phyloP scores from a whole-genome alignment of 1,284 basidiomycete species.

The Lentinula novae-zelandiae region DNA sequence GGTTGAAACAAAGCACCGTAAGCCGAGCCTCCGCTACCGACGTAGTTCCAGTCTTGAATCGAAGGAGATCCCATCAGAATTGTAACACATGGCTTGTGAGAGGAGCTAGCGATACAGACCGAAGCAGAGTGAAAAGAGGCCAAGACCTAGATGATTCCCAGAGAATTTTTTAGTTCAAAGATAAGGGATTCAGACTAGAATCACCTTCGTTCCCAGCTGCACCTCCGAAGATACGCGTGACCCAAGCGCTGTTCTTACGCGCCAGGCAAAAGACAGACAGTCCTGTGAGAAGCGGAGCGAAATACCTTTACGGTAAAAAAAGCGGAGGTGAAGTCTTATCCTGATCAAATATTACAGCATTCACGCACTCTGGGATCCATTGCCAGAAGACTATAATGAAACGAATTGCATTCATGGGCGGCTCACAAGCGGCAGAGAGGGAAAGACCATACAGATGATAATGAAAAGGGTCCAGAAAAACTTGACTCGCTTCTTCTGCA shows the following conservation, averaged over 20 bases:
- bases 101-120: not conserved
- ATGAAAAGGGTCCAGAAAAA: conserved; percentile 44
- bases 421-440: not conserved
- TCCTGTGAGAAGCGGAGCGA: conserved; percentile 42
- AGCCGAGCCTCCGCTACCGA: conserved; percentile 41
- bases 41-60: conserved; percentile 48
- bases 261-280: conserved; percentile 58
- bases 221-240: conserved; percentile 55
- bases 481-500: conserved; percentile 32
- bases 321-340: not conserved
- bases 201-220: conserved; percentile 42
- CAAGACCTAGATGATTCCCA: conserved; percentile 7
- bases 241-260: conserved; percentile 45
- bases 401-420: not conserved
- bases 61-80: not conserved
- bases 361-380: conserved; percentile 33
- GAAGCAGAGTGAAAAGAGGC: conserved; percentile 39
- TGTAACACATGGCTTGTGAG: not conserved
- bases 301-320: conserved; percentile 12
- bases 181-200: not conserved
- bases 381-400: conserved; percentile 35
- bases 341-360: not conserved
- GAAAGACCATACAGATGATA: conserved; percentile 27
- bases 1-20: conserved; percentile 41
- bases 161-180: conserved; percentile 19